These are phyloP conservation scores for Arthrobotrys megalospora DNA, from an alignment of 2,329 filamentous ascomycete species.

Conservation along the genomic window DNA sequence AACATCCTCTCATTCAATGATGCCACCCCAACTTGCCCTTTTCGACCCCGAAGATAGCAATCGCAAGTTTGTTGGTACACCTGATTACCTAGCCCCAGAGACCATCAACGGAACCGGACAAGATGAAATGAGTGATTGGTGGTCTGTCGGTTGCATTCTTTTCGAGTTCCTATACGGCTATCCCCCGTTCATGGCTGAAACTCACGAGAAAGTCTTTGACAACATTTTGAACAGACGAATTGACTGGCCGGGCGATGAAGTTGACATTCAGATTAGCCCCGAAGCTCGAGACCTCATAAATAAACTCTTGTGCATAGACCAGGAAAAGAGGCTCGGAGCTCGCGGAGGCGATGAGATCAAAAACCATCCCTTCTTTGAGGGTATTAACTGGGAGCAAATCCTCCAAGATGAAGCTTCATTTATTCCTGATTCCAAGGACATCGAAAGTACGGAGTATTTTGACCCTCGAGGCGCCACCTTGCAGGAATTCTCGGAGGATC, in stretches of 20 bases:
- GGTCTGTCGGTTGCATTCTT: conserved; percentile 98
- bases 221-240: conserved; percentile 93
- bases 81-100: conserved; percentile 96
- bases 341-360: conserved; percentile 96
- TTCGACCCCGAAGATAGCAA: conserved; percentile 96
- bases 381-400: conserved; percentile 88
- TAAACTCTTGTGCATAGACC: conserved; percentile 87
- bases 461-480: conserved; percentile 91
- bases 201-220: conserved; percentile 94
- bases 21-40: conserved; percentile 92
- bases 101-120: conserved; percentile 96
- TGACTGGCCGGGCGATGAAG: conserved; percentile 88
- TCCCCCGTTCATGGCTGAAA: conserved; percentile 91
- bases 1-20: conserved; percentile 73
- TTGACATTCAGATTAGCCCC: conserved; percentile 77
- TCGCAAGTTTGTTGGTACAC: conserved; percentile 93
- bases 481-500: conserved; percentile 92
- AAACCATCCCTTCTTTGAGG: conserved; percentile 88
- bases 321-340: conserved; percentile 83
- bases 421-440: conserved; percentile 90
- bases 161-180: conserved; percentile 96
- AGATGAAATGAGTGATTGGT: conserved; percentile 99
- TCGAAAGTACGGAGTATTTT: conserved; percentile 98
- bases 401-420: conserved; percentile 97
- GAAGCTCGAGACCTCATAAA: conserved; percentile 97